Evolutionary conservation across 75 land plant species (phyloP).

Genomic region (Isoetes taiwanensis): DNA sequence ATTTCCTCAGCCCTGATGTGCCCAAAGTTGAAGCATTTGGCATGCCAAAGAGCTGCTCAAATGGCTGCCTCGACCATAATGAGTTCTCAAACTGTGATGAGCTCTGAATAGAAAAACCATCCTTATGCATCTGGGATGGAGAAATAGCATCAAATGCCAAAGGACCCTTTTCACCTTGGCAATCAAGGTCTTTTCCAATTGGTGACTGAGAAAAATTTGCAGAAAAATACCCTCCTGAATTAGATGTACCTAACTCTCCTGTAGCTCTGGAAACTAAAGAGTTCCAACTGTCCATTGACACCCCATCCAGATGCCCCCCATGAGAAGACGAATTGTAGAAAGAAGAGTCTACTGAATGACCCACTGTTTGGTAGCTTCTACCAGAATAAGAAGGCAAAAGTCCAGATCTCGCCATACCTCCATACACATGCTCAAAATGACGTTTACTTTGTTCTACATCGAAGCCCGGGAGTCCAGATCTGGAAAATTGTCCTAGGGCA

Average conservation of each 20-base stretch:
- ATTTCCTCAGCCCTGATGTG: not conserved
- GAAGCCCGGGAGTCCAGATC: too few relatives aligned
- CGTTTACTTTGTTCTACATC: too few relatives aligned
- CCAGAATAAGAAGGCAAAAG: slow-evolving; percentile 53
- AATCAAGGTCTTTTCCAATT: slow-evolving; percentile 11
- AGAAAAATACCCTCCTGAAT: slow-evolving; percentile 7
- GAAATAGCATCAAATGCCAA: slow-evolving; percentile 64
- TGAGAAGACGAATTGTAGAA: slow-evolving; percentile 4
- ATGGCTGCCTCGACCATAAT: slow-evolving; percentile 90
- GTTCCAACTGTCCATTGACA: slow-evolving; percentile 25
- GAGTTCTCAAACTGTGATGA: slow-evolving; percentile 39
- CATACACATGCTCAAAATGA: too few relatives aligned
- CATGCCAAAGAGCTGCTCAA: slow-evolving; percentile 74
- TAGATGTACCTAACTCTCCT: slow-evolving; percentile 27
- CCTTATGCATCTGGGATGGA: slow-evolving; percentile 43
- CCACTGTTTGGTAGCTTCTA: slow-evolving; percentile 12
- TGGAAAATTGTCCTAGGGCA: too few relatives aligned
- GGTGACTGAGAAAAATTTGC: slow-evolving; percentile 12
- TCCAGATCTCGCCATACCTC: too few relatives aligned
- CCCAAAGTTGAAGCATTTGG: slow-evolving; percentile 17
- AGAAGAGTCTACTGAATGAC: slow-evolving; percentile 13
- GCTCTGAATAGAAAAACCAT: slow-evolving; percentile 41
- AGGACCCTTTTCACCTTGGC: slow-evolving; percentile 26
- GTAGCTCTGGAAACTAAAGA: slow-evolving; percentile 33
- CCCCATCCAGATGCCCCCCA: too few relatives aligned